These are phyloP conservation scores for Fennellomyces sp. DNA, from an alignment of 371 early-diverging fungal species.

Conservation along the genomic window DNA sequence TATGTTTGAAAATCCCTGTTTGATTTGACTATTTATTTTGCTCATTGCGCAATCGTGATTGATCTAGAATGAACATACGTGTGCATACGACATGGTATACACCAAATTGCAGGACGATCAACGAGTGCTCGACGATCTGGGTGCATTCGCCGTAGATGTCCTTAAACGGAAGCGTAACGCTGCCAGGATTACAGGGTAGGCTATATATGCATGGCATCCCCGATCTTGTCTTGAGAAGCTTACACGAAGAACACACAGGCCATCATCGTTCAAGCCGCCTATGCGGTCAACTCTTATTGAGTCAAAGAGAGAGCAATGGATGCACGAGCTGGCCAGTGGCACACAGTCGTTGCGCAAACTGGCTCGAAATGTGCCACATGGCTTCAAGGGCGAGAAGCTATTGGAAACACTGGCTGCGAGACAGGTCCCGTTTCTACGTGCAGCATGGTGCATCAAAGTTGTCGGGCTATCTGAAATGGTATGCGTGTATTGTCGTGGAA, in stretches of 20 bases:
- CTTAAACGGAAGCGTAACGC: conserved; percentile 55
- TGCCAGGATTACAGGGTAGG: conserved; percentile 56
- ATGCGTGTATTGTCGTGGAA: too few relatives aligned
- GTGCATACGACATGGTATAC: conserved; percentile 55
- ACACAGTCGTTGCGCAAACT: conserved; percentile 59
- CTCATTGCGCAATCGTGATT: not conserved
- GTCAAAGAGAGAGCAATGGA: conserved; percentile 61
- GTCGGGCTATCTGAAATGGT: conserved; percentile 68
- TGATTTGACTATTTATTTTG: not conserved
- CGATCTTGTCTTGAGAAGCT: conserved; percentile 24
- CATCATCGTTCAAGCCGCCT: conserved; percentile 61
- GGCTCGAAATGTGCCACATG: conserved; percentile 63
- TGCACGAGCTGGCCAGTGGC: conserved; percentile 59
- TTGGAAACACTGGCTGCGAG: conserved; percentile 61
- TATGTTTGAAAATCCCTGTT: conserved; percentile 18
- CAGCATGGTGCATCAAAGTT: conserved; percentile 77
- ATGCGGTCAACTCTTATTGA: conserved; percentile 58
- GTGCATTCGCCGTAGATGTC: conserved; percentile 62
- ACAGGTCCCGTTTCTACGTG: conserved; percentile 71
- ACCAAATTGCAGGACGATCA: conserved; percentile 56
- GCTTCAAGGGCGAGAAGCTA: conserved; percentile 69
- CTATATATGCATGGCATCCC: not conserved
- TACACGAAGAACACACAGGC: too few relatives aligned
- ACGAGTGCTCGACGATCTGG: conserved; percentile 52
- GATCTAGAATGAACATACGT: conserved; percentile 50